Evolutionary conservation across 371 early-diverging fungal genomes (phyloP).

Genomic region (Mucor lusitanicus): DNA sequence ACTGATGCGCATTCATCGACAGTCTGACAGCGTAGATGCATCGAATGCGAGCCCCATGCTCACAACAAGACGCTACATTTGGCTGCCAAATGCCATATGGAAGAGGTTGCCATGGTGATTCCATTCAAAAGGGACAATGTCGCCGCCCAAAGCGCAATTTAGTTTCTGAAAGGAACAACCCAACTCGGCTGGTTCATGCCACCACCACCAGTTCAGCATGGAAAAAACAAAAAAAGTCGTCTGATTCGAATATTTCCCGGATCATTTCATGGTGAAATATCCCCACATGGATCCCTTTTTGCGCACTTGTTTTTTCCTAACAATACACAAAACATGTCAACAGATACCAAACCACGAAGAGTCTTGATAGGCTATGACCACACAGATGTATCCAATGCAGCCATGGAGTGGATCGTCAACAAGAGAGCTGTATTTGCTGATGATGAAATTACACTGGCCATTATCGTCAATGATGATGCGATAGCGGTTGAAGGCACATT

Average conservation of each 20-base stretch:
- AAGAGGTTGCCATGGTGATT: not conserved
- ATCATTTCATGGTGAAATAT: not conserved
- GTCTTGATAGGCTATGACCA: slow-evolving; percentile 36
- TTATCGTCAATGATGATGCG: slow-evolving; percentile 33
- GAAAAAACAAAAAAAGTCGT: slow-evolving; percentile 1
- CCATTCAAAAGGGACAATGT: not conserved
- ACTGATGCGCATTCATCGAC: not conserved
- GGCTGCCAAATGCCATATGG: not conserved
- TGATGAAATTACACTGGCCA: slow-evolving; percentile 25
- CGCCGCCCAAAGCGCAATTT: not conserved
- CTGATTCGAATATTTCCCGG: not conserved
- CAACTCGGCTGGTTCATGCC: not conserved
- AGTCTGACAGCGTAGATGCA: not conserved
- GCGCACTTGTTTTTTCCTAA: not conserved
- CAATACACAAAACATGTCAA: not conserved
- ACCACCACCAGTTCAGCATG: not conserved
- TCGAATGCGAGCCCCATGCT: too few species aligned
- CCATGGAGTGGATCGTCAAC: slow-evolving; percentile 30
- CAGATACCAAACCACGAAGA: slow-evolving; percentile 4
- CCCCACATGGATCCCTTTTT: not conserved
- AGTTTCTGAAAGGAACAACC: not conserved
- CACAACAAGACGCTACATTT: too few species aligned
- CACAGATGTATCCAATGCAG: slow-evolving; percentile 22
- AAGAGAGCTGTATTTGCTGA: slow-evolving; percentile 23
- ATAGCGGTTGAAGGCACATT: slow-evolving; percentile 33